These are phyloP conservation scores for Heritiera fomes DNA, from an alignment of 345 rosid species.

Conservation along the genomic window DNA sequence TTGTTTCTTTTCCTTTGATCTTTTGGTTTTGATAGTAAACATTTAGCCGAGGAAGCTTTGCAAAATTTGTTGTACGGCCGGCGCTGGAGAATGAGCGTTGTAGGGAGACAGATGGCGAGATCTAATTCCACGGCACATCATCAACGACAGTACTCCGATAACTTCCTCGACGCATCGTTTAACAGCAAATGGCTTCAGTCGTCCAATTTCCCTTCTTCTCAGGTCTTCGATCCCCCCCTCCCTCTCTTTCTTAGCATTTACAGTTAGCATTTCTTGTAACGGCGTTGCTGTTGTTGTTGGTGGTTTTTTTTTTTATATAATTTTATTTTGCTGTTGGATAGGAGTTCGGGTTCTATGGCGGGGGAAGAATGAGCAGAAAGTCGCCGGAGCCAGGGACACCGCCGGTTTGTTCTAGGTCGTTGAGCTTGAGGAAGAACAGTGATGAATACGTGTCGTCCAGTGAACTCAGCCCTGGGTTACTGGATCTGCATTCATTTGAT, in stretches of 20 bases:
- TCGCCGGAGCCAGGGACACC: constrained; percentile 32
- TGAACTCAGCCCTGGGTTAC: constrained; percentile 51
- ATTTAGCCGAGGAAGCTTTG: background rate
- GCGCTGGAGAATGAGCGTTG: constrained; percentile 32
- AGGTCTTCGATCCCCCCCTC: constrained; percentile 20
- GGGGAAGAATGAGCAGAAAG: constrained; percentile 33
- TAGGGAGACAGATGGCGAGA: constrained; percentile 48
- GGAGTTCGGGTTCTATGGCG: constrained; percentile 39
- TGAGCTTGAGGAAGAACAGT: constrained; percentile 42
- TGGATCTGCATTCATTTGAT: constrained; percentile 63
- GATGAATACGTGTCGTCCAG: constrained; percentile 38
- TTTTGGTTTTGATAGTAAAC: background rate
- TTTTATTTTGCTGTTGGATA: constrained; percentile 2
- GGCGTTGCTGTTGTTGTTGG: background rate
- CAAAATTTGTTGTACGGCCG: background rate
- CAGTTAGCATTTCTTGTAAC: background rate
- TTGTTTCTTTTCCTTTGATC: background rate
- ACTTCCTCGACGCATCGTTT: constrained; percentile 42
- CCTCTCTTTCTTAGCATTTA: background rate
- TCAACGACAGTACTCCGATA: constrained; percentile 55
- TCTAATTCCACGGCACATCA: constrained; percentile 46
- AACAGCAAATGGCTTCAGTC: constrained; percentile 46
- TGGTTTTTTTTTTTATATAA: too few species aligned
- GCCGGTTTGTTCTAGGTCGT: constrained; percentile 38
- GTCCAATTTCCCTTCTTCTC: constrained; percentile 25